A percentile compares a stretch with the other conserved stretches of the same genome.
phyloP scores from a whole-genome alignment of 805 yeast genomes.

The Debaryomyces hansenii region DNA sequence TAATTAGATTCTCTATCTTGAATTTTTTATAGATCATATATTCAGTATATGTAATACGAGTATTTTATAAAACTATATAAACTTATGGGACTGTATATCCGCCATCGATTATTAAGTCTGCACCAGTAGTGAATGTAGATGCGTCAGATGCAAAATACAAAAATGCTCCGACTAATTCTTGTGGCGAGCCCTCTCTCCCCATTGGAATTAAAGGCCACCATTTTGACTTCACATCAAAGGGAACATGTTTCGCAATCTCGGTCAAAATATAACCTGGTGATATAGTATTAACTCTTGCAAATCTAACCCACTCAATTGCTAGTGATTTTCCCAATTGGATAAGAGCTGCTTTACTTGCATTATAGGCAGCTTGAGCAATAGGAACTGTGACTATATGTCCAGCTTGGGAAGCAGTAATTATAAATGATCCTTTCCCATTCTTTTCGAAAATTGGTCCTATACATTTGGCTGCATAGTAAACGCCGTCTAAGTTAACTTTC shows the following conservation, averaged over 20 bases:
- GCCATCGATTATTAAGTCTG: slow-evolving; percentile 30
- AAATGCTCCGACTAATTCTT: slow-evolving; percentile 31
- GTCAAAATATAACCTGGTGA: slow-evolving; percentile 80
- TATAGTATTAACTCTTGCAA: slow-evolving; percentile 71
- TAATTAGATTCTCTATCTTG: no score
- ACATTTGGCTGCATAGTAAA: slow-evolving; percentile 26
- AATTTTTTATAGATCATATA: no score
- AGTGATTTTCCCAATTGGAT: slow-evolving; percentile 72
- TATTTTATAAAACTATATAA: no score
- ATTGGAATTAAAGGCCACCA: slow-evolving; percentile 30
- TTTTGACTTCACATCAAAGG: slow-evolving; percentile 17
- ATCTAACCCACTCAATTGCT: slow-evolving; percentile 79
- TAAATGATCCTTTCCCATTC: slow-evolving; percentile 22
- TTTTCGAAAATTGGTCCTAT: slow-evolving; percentile 13
- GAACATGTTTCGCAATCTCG: slow-evolving; percentile 42
- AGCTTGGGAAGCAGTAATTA: slow-evolving; percentile 36
- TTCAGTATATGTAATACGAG: no score
- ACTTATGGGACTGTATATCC: slow-evolving; percentile 6
- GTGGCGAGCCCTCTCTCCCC: slow-evolving; percentile 28
- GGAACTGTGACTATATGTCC: slow-evolving; percentile 47
- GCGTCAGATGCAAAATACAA: slow-evolving; percentile 31
- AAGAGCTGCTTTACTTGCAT: slow-evolving; percentile 46
- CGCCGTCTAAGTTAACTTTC: slow-evolving; percentile 25
- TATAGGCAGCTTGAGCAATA: slow-evolving; percentile 39
- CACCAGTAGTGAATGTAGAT: slow-evolving; percentile 30